Base-by-base conservation (phyloP, 2,329 filamentous ascomycete genomes). In the Fusarium torreyae region DNA sequence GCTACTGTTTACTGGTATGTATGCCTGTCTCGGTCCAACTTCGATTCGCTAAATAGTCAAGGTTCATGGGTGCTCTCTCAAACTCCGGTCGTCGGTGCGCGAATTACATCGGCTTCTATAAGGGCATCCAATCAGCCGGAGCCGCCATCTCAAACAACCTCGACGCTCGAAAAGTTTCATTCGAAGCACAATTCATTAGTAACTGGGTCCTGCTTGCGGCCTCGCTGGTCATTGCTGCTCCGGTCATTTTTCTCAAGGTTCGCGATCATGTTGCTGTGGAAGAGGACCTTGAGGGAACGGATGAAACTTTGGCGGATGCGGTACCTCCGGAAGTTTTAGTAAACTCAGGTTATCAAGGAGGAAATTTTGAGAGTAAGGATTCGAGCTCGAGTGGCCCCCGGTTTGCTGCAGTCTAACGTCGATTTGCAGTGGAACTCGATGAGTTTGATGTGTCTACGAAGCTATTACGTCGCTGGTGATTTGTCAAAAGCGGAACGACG, bases 11-110 rank as follows among this genome's bases (percentile, higher is more conserved):
- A 98, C 84, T 98, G 94, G 94, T 94, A 89, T 77, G 94, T 91
- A 2, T 3, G 1, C 0, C 2, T 0, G 6, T 84, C 0, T 85
- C 84, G 38, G 0, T 2, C 5, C 0, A 81, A 7, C 4, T 1
- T 1, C 33, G 14, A 5, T 22, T 1, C n/a, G 15, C 68, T 74
- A 38, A 74, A 6, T 0, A 1, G 1, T 1, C 0, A 89, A 90
- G 90, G 90, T 94, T 92, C 83, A 97, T 98, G 92, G 95, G 95
- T 42, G 88, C 94, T 13, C 85, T 98, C 31, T 94, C 93, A 75
- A 98, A 98, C 86, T 97, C 95, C 66, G 89, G 92, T 60, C 93
- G 94, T 78, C 95, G 94, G 78, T 88, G 94, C 24, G 94, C 95
- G 81, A 97, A 98, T 83, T 92, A 95, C 75, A 92, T 94, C 24